These are phyloP conservation scores for Kuraishia cidri DNA, from an alignment of 805 yeast species.

Conservation along the genomic window DNA sequence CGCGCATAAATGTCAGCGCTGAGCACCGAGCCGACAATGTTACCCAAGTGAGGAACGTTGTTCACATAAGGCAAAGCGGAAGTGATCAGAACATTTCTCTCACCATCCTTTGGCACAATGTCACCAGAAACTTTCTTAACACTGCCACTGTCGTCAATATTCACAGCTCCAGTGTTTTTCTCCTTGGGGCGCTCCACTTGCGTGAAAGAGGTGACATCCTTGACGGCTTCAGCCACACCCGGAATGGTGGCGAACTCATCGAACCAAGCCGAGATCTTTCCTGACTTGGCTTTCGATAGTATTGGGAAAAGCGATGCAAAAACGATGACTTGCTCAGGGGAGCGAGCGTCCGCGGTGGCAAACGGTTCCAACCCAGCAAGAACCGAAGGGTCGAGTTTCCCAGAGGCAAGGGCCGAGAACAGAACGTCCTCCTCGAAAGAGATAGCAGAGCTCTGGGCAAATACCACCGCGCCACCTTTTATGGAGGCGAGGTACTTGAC, in stretches of 20 bases:
- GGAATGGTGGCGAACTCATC: conserved; percentile 25
- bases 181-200: conserved; percentile 29
- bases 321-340: conserved; percentile 47
- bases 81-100: conserved; percentile 80
- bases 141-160: conserved; percentile 10
- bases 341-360: conserved; percentile 18
- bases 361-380: conserved; percentile 6
- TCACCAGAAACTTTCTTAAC: conserved; percentile 17
- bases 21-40: conserved; percentile 90
- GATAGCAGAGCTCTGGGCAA: conserved; percentile 22
- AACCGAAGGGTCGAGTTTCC: conserved; percentile 15
- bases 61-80: conserved; percentile 98
- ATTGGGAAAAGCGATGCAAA: conserved; percentile 50
- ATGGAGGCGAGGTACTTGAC: conserved; percentile 46
- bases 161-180: conserved; percentile 28
- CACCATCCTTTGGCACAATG: conserved; percentile 58
- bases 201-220: conserved; percentile 35
- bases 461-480: conserved; percentile 10
- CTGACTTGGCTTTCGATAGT: conserved; percentile 12
- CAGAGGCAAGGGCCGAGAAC: conserved; percentile 27
- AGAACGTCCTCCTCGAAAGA: conserved; percentile 35
- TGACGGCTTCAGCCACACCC: conserved; percentile 34
- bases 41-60: conserved; percentile 97
- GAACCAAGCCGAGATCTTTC: conserved; percentile 25
- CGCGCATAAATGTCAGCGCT: conserved; percentile 92